Evolutionary conservation across 805 yeast species (phyloP).

Genomic region (Isabelozyma rhagii): DNA sequence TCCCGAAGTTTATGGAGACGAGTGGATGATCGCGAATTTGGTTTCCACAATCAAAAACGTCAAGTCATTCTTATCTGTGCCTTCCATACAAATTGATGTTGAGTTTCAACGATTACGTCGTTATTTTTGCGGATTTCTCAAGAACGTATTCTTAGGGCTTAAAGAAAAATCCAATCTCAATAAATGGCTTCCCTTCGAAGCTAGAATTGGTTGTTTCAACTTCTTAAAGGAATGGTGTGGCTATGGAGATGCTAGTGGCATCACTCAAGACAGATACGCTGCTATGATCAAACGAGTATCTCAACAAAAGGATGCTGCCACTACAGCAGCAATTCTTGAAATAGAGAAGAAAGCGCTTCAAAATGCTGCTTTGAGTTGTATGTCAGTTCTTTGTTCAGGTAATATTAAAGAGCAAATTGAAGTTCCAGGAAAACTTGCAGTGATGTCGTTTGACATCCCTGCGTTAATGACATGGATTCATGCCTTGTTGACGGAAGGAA

Average conservation of each 20-base stretch:
- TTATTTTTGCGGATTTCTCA: slow-evolving; percentile 79
- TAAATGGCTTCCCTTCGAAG: slow-evolving; percentile 80
- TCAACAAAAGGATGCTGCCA: slow-evolving; percentile 36
- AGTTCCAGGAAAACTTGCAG: slow-evolving; percentile 45
- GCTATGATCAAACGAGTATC: slow-evolving; percentile 48
- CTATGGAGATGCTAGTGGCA: slow-evolving; percentile 60
- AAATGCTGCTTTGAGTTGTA: slow-evolving; percentile 69
- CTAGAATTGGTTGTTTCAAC: slow-evolving; percentile 76
- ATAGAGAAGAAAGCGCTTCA: slow-evolving; percentile 72
- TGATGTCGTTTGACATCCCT: slow-evolving; percentile 67
- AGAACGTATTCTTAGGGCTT: slow-evolving; percentile 63
- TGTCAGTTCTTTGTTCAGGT: slow-evolving; percentile 82
- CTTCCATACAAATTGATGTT: slow-evolving; percentile 59
- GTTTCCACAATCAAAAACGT: slow-evolving; percentile 60
- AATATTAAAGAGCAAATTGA: slow-evolving; percentile 51
- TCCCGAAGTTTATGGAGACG: slow-evolving; percentile 55
- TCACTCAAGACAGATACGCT: slow-evolving; percentile 65
- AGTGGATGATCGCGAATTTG: slow-evolving; percentile 63
- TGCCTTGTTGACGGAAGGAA: slow-evolving; percentile 58
- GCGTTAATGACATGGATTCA: slow-evolving; percentile 80
- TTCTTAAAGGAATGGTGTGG: slow-evolving; percentile 95
- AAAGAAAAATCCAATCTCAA: slow-evolving; percentile 34
- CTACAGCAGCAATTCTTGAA: slow-evolving; percentile 74
- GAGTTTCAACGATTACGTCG: slow-evolving; percentile 76
- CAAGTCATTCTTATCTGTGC: slow-evolving; percentile 54